A percentile compares a stretch with the other conserved stretches of the same genome.
phyloP scores from a whole-genome alignment of 1,139 yeast species.

The Suzukiozyma palmioleophila region DNA sequence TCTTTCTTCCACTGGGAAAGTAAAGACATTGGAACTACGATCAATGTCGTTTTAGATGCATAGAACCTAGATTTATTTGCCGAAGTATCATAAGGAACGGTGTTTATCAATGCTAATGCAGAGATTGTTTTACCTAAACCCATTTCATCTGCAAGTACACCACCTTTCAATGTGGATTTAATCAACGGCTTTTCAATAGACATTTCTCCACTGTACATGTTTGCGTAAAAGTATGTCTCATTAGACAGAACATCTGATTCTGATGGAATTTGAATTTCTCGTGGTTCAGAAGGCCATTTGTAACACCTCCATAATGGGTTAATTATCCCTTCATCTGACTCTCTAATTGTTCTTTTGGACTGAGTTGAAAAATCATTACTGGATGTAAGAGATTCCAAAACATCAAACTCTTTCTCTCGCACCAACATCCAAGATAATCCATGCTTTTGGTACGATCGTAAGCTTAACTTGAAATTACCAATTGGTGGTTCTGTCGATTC shows the following conservation, averaged over 20 bases:
- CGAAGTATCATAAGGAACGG: conserved; percentile 49
- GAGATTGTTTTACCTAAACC: conserved; percentile 93
- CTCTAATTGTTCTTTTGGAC: conserved; percentile 13
- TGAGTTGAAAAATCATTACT: conserved; percentile 26
- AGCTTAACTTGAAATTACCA: conserved; percentile 47
- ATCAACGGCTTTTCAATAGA: conserved; percentile 63
- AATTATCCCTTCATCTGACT: conserved; percentile 47
- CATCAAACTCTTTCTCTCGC: conserved; percentile 51
- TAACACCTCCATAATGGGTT: conserved; percentile 87
- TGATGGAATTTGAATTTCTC: not conserved
- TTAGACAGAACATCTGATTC: conserved; percentile 6
- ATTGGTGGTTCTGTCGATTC: conserved; percentile 57
- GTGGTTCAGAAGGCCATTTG: conserved; percentile 59
- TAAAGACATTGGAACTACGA: conserved; percentile 89
- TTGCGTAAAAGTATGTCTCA: conserved; percentile 59
- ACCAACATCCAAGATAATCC: conserved; percentile 83
- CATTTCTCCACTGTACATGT: conserved; percentile 78
- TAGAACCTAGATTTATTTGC: conserved; percentile 27
- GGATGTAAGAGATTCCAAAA: conserved; percentile 29
- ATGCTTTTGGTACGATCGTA: conserved; percentile 73
- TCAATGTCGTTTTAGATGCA: conserved; percentile 69
- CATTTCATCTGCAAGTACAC: conserved; percentile 96
- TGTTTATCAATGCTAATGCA: conserved; percentile 66
- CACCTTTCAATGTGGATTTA: conserved; percentile 63
- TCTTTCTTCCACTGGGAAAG: conserved; percentile 90